A percentile compares a stretch with the other conserved stretches of the same genome.
phyloP scores from a whole-genome alignment of 768 basidiomycete genomes.

The Podaxis mareebaensis region DNA sequence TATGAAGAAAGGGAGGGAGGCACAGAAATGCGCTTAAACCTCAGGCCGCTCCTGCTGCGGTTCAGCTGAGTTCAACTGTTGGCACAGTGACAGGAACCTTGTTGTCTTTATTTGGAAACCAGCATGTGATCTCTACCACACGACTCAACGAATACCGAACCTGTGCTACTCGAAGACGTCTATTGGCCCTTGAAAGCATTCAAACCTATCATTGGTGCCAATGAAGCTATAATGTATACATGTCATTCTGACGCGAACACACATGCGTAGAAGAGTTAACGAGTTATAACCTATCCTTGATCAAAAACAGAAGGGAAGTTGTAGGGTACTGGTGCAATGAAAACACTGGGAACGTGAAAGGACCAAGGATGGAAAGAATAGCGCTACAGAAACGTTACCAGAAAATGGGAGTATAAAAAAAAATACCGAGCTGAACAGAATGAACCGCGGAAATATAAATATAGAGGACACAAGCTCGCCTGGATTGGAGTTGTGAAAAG shows the following conservation, averaged over 20 bases:
- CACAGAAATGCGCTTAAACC: conserved; percentile 12
- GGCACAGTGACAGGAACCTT: conserved; percentile 8
- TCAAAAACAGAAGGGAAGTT: conserved; percentile 12
- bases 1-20: conserved; percentile 1
- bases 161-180: background rate
- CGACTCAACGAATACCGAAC: background rate
- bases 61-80: conserved; percentile 8
- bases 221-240: background rate
- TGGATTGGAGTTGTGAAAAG: background rate
- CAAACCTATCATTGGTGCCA: background rate
- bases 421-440: background rate
- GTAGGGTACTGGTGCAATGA: conserved; percentile 7
- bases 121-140: conserved; percentile 7
- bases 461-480: background rate
- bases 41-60: conserved; percentile 9
- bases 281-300: conserved; percentile 7
- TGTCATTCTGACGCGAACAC: background rate
- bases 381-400: conserved; percentile 8
- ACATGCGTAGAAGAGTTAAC: background rate
- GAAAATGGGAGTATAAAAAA: conserved; percentile 1
- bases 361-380: background rate
- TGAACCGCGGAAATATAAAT: conserved; percentile 1
- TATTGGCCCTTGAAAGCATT: too few relatives aligned
- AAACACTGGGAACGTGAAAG: background rate
- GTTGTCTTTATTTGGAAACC: conserved; percentile 2